Evolutionary conservation across 306 rosid species (phyloP).

Genomic region (Nissolia schottii): DNA sequence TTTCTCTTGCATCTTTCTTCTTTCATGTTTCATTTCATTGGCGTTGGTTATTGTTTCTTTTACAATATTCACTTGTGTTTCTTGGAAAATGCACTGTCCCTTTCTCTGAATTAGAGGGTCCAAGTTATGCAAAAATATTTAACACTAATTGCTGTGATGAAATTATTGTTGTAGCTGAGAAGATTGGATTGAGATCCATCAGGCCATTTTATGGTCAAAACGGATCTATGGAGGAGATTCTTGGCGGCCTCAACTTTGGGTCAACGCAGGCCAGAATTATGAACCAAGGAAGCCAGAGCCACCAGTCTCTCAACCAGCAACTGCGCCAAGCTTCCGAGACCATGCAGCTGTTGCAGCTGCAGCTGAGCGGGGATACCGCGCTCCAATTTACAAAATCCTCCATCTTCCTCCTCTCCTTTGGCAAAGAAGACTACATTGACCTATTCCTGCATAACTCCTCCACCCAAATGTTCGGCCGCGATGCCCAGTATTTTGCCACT

Average conservation of each 20-base stretch:
- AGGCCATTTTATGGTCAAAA: conserved; percentile 61
- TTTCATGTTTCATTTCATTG: not conserved
- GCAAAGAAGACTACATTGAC: conserved; percentile 70
- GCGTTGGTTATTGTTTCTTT: not conserved
- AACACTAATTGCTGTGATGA: not conserved
- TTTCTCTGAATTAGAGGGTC: not conserved
- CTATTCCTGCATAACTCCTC: conserved; percentile 44
- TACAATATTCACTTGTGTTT: not conserved
- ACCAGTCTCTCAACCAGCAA: conserved; percentile 83
- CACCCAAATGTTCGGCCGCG: conserved; percentile 8
- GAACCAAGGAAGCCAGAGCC: conserved; percentile 52
- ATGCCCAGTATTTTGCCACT: conserved; percentile 36
- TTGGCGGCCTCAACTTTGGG: conserved; percentile 69
- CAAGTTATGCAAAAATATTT: not conserved
- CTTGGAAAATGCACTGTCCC: not conserved
- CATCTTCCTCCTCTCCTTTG: conserved; percentile 67
- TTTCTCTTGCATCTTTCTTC: not conserved
- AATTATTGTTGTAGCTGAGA: conserved; percentile 44
- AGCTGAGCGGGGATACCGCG: conserved; percentile 33
- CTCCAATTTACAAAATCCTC: conserved; percentile 59
- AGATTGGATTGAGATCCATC: conserved; percentile 53
- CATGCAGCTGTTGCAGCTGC: conserved; percentile 63
- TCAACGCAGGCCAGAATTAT: conserved; percentile 79
- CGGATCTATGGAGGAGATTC: conserved; percentile 54
- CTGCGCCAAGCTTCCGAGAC: conserved; percentile 75